Conservation (phyloP, 495 filamentous ascomycete species). For the Xylaria palmicola region DNA sequence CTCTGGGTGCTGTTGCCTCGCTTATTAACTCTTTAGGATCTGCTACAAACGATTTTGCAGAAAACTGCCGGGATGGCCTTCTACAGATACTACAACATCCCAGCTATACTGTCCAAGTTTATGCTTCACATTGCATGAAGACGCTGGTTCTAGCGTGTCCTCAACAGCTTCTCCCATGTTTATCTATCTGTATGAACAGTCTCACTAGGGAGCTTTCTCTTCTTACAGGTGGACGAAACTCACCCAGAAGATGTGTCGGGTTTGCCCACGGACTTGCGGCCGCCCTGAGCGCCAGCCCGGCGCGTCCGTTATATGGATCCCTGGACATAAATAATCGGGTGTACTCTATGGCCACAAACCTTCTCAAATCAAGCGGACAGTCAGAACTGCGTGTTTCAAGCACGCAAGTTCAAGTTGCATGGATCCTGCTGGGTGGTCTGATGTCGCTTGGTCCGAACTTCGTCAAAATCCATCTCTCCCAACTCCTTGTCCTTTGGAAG, state of each 20-base stretch:
- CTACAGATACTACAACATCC: constrained; percentile 91
- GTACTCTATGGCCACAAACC: constrained; percentile 82
- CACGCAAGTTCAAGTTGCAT: constrained; percentile 95
- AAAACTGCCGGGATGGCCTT: constrained; percentile 80
- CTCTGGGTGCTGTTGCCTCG: constrained; percentile 76
- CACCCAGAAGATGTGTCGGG: constrained; percentile 80
- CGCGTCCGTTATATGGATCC: constrained; percentile 89
- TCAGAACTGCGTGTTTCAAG: constrained; percentile 88
- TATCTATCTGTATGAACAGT: constrained; percentile 96
- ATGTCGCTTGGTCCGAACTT: constrained; percentile 98
- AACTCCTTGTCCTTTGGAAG: constrained; percentile 95
- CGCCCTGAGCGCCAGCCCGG: constrained; percentile 81
- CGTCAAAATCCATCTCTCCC: constrained; percentile 96
- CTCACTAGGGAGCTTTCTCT: constrained; percentile 81
- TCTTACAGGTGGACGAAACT: constrained; percentile 71
- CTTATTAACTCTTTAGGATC: constrained; percentile 80
- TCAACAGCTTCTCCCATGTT: constrained; percentile 83
- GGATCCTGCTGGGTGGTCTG: constrained; percentile 93
- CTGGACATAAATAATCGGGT: constrained; percentile 93
- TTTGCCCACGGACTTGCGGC: constrained; percentile 93
- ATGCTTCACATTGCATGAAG: constrained; percentile 80
- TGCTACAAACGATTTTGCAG: constrained; percentile 71
- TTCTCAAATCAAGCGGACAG: constrained; percentile 89
- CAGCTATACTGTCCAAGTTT: constrained; percentile 92
- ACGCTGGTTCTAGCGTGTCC: constrained; percentile 87